Evolutionary conservation across 2,329 filamentous ascomycete genomes (phyloP).

Genomic region (Cordyceps militaris): DNA sequence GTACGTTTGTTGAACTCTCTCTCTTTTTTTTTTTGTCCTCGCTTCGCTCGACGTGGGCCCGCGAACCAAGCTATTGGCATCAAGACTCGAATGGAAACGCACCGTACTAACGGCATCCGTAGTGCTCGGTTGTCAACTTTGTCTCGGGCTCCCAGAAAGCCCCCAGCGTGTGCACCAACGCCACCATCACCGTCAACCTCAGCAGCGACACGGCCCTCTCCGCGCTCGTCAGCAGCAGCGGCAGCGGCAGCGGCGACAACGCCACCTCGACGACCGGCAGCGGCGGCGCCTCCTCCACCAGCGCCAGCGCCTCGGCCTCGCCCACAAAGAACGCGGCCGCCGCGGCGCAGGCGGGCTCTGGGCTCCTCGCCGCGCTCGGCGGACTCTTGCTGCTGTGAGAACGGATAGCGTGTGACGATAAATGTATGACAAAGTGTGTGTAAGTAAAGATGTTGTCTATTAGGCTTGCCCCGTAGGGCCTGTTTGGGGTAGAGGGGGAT

Average conservation of each 20-base stretch:
- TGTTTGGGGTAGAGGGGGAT: no score
- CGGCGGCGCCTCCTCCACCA: neutral
- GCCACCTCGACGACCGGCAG: neutral
- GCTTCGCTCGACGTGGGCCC: neutral
- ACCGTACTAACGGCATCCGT: neutral
- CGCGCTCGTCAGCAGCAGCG: slow-evolving; percentile 24
- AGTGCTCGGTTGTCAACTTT: slow-evolving; percentile 52
- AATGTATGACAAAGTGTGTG: no score
- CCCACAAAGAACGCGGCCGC: neutral
- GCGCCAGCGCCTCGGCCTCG: neutral
- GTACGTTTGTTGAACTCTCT: slow-evolving; percentile 27
- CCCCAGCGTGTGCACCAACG: slow-evolving; percentile 30
- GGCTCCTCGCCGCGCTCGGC: slow-evolving; percentile 4
- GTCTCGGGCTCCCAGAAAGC: slow-evolving; percentile 34
- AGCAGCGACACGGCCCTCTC: slow-evolving; percentile 27
- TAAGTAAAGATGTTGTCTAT: no score
- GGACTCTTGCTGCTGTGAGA: neutral
- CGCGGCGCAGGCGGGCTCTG: neutral
- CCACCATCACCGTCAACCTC: slow-evolving; percentile 26
- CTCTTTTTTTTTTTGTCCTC: neutral
- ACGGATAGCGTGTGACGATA: no score
- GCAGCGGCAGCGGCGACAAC: neutral
- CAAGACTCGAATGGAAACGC: neutral
- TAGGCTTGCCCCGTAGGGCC: no score
- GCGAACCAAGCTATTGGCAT: neutral